Evolutionary conservation across 2,329 filamentous ascomycete species (phyloP), one percentile per base, ranked within the genome.

Genomic region (Leptographium radiaticola): DNA sequence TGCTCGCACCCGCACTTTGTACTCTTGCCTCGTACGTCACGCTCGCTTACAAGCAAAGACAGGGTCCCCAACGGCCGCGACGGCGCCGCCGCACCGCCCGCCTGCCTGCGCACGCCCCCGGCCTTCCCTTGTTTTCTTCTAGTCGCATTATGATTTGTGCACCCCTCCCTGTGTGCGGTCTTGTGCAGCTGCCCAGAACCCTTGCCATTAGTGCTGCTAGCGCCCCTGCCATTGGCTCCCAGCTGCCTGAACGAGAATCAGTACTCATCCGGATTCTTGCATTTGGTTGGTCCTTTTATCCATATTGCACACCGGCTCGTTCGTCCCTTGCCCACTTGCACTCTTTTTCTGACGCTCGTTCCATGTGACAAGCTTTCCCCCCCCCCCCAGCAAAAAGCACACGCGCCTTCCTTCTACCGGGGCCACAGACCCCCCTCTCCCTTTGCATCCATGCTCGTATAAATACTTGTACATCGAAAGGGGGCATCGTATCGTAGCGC

Each of bases 131-230:
- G 2, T 25, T 5, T 25, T 5, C 25, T 25, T 25, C 25, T 25
- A 25, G 25, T 25, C 25, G 25, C 25, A 25, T 25, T 42, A 42
- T 20, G 2, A 2, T 10, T 42, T 7, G 16, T n/a, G 39, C 18
- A 42, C 40, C 40, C 40, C 40, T 18, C 16, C 40, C 40, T 20
- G 10, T 36, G 15, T 25, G 18, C 43, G 18, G 20, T 18, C 43
- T 16, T 30, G 43, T 45, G 43, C 43, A 13, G 18, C 43, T 25
- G 25, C 9, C 12, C 39, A 52, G 15, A 51, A 56, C 56, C 56
- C 56, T 54, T 54, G 56, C 53, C 51, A 39, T 44, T 57, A 49
- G 56, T 43, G 48, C 38, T 18, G 50, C 31, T 52, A 52, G 49
- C 25, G 33, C 42, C 12, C 1, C 15, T 42, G 33, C n/a, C 33